Percentiles rank a stretch among this genome's conserved stretches.
Evolutionary conservation across 2,329 filamentous ascomycete species (phyloP).

Genomic region (Teratosphaeria zuluensis): DNA sequence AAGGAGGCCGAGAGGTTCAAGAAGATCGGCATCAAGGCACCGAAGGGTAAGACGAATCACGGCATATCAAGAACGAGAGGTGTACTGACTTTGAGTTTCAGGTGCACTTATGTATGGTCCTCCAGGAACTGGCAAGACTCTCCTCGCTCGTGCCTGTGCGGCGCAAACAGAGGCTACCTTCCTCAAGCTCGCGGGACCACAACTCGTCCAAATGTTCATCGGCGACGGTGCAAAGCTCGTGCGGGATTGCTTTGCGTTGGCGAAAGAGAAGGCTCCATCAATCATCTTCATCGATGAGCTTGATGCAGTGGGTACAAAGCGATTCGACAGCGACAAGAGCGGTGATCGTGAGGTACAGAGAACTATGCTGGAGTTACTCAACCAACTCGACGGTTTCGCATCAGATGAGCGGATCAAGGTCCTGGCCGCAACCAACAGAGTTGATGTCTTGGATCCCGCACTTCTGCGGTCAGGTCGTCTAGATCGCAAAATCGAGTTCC

Average conservation of each 20-base stretch:
- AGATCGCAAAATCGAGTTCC: constrained; percentile 98
- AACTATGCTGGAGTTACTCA: constrained; percentile 97
- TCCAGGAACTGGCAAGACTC: constrained; percentile 81
- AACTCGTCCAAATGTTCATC: constrained; percentile 99
- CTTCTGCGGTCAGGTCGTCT: constrained; percentile 89
- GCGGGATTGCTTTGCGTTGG: constrained; percentile 90
- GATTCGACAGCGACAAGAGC: constrained; percentile 96
- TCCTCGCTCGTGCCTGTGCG: constrained; percentile 88
- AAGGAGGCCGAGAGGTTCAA: constrained; percentile 98
- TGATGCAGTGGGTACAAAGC: constrained; percentile 96
- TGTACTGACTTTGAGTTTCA: constrained; percentile 26
- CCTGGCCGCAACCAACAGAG: constrained; percentile 97
- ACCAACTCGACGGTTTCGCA: constrained; percentile 96
- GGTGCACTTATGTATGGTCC: constrained; percentile 97
- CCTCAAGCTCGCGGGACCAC: constrained; percentile 92
- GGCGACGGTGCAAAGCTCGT: constrained; percentile 97
- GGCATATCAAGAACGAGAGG: neutral
- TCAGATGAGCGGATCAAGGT: constrained; percentile 93
- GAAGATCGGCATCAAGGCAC: constrained; percentile 99
- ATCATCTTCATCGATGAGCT: constrained; percentile 99
- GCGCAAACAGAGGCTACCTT: constrained; percentile 98
- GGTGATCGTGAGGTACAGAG: constrained; percentile 96
- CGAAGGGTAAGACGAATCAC: constrained; percentile 59
- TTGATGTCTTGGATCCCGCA: constrained; percentile 93
- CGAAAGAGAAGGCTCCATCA: constrained; percentile 96